These are phyloP conservation scores for Capillidium rhysosporum DNA, from an alignment of 371 early-diverging fungal genomes.

Conservation along the genomic window DNA sequence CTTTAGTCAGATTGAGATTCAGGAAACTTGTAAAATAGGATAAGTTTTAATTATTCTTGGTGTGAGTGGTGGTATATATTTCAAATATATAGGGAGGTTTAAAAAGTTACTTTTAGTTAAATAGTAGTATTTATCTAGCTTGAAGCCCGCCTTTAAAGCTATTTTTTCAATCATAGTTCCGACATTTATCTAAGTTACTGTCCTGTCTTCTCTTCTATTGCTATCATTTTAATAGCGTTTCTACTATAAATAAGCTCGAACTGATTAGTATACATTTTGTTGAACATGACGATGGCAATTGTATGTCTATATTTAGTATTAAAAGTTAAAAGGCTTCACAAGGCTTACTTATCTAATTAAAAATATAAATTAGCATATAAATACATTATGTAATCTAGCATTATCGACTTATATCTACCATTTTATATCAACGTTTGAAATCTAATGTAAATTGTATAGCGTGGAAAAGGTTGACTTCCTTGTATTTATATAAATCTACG, in stretches of 20 bases:
- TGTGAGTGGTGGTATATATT: neutral
- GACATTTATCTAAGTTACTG: conserved; percentile 42
- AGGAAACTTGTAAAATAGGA: neutral
- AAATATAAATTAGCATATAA: too few species aligned
- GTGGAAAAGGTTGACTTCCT: too few species aligned
- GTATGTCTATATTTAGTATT: too few species aligned
- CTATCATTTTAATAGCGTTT: conserved; percentile 21
- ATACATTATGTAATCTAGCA: too few species aligned
- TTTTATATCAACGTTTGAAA: too few species aligned
- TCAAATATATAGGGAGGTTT: neutral
- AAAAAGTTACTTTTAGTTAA: neutral
- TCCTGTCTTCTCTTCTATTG: conserved; percentile 32
- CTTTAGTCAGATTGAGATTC: conserved; percentile 1
- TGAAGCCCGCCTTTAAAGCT: conserved; percentile 14
- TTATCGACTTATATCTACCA: too few species aligned
- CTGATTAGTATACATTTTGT: too few species aligned
- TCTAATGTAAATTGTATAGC: too few species aligned
- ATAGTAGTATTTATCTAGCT: conserved; percentile 15
- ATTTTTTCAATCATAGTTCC: conserved; percentile 12
- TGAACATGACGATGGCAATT: too few species aligned
- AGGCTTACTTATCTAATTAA: too few species aligned
- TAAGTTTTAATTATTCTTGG: neutral
- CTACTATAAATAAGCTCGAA: conserved; percentile 1
- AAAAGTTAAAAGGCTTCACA: too few species aligned
- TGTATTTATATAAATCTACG: too few species aligned